Evolutionary conservation across 768 basidiomycete species (phyloP), one percentile per base, ranked within the genome.

Genomic region (Kwoniella mangroviensis): DNA sequence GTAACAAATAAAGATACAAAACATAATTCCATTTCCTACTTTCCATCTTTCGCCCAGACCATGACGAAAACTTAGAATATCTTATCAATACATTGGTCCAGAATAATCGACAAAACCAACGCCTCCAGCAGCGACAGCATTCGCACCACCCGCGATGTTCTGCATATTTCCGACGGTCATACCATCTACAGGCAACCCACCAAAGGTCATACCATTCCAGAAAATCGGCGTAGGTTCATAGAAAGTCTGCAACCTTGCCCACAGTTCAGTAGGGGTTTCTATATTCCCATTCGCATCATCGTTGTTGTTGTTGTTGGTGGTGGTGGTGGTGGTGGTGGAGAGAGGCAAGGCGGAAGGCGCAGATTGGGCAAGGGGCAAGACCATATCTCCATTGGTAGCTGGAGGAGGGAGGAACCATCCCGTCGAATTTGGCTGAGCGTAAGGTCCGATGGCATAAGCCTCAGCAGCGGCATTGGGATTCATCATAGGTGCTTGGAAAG

Each of bases 181-280:
- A 26, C 68, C 68, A 19, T 34, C 58, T 5, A 42, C 10, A 12
- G 42, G 5, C 45, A 63, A 56, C 4, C 62, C 60, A 10, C 55
- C 53, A 24, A 68, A 17, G 2, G 42, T 55, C 22, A 55, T 71
- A 13, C 63, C 71, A 55, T 69, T 73, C 79, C 79, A 80, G 28
- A 63, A 73, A 0, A 75, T 63, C 15, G 75, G 66, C 12, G 76
- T 63, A 4, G 79, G 79, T 40, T 80, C 79, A 61, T 80, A 80
- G 60, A 78, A 80, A 13, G 79, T 77, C 61, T 80, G 79, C 21
- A 80, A 64, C 54, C 76, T 66, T 15, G 76, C 76, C 79, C 79
- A 80, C 0, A 80, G 58, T 51, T 76, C 76, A 5, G 70, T 70
- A 12, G 72, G 55, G 26, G 71, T 67, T 7, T 65, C 64, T 12